phyloP scores from a whole-genome alignment of 352 stramenopile genomes.

The Phytophthora syringae region DNA sequence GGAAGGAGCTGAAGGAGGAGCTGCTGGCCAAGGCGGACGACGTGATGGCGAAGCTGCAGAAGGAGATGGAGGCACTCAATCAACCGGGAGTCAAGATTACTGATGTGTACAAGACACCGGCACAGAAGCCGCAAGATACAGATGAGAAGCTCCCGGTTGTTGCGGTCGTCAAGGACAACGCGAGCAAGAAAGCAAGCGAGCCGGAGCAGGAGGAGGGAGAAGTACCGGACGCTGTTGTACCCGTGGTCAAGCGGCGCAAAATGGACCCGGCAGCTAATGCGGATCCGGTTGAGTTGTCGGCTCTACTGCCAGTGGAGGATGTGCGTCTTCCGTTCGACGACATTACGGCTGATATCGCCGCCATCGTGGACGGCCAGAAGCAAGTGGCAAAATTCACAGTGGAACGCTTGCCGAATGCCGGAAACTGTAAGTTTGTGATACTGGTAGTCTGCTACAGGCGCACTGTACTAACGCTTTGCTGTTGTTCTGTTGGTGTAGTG shows the following conservation, averaged over 20 bases:
- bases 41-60: conserved; percentile 53
- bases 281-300: conserved; percentile 29
- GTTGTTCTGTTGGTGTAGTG: conserved; percentile 33
- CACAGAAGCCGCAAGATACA: conserved; percentile 11
- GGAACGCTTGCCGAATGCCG: conserved; percentile 30
- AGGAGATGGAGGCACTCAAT: conserved; percentile 53
- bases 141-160: conserved; percentile 8
- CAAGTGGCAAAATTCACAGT: conserved; percentile 31
- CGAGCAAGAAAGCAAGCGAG: conserved; percentile 17
- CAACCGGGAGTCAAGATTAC: conserved; percentile 29
- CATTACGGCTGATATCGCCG: conserved; percentile 59
- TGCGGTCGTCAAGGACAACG: conserved; percentile 17
- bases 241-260: conserved; percentile 58
- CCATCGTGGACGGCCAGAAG: conserved; percentile 53
- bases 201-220: conserved; percentile 33
- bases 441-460: background rate
- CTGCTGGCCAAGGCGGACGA: conserved; percentile 56
- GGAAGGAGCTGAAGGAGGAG: conserved; percentile 59
- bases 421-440: conserved; percentile 37
- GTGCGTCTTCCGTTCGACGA: conserved; percentile 64
- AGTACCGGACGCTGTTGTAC: conserved; percentile 25
- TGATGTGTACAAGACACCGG: conserved; percentile 6
- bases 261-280: conserved; percentile 24
- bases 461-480: conserved; percentile 8
- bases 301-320: conserved; percentile 45